phyloP scores from a whole-genome alignment of 257 asterid species.

The Fraxinus americana region DNA sequence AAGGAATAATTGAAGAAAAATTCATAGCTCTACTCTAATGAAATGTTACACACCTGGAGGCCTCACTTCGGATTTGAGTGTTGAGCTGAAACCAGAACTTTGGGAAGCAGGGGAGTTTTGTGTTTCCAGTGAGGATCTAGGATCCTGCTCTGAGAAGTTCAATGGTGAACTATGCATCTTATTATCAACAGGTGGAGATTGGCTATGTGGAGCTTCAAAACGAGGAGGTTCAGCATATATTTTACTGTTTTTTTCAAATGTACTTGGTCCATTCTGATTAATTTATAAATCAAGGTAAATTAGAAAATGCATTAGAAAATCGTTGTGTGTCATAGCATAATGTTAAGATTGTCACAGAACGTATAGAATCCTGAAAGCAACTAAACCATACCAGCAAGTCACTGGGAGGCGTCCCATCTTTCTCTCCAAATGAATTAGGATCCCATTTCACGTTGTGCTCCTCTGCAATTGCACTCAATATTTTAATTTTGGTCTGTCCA shows the following conservation, averaged over 20 bases:
- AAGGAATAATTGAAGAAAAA: not conserved
- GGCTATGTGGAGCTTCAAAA: slow-evolving; percentile 35
- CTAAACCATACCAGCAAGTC: slow-evolving; percentile 59
- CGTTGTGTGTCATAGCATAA: not conserved
- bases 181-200: slow-evolving; percentile 39
- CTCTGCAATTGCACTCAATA: slow-evolving; percentile 72
- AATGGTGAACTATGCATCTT: slow-evolving; percentile 34
- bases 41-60: slow-evolving; percentile 51
- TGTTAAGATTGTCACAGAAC: not conserved
- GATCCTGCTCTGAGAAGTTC: slow-evolving; percentile 40
- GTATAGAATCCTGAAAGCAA: slow-evolving; percentile 27
- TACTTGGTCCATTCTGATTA: slow-evolving; percentile 67
- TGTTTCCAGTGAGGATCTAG: slow-evolving; percentile 36
- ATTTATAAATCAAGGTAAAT: slow-evolving; percentile 16
- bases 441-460: slow-evolving; percentile 86
- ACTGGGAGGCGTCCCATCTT: slow-evolving; percentile 39
- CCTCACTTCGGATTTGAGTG: slow-evolving; percentile 39
- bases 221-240: slow-evolving; percentile 44
- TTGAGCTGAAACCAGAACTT: slow-evolving; percentile 36
- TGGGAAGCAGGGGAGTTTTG: slow-evolving; percentile 37
- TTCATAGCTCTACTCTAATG: not conserved
- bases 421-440: slow-evolving; percentile 57
- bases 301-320: not conserved
- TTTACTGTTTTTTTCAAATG: slow-evolving; percentile 42
- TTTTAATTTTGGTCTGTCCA: slow-evolving; percentile 67